Evolutionary conservation across 129 eudicot species (phyloP), one percentile per base, ranked within the genome.

Genomic region (Flaveria brownii): DNA sequence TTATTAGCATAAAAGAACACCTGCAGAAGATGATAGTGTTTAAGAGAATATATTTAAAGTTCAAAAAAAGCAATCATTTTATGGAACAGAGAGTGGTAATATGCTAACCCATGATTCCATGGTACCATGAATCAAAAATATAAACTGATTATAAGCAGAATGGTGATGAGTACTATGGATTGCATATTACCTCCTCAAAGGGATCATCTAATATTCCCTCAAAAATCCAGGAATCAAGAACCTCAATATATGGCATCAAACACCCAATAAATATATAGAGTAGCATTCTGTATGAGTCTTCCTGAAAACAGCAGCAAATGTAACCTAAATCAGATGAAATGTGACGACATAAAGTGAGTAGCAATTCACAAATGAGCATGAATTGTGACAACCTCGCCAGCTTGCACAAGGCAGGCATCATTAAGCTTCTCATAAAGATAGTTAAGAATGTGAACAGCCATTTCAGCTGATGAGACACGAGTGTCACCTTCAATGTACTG

Each of bases 201-300:
- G 99, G 99, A 82, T 94, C 99, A 80, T 87, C 87, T 45, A 94
- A 92, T 75, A 82, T 85, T 73, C 99, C 99, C 79, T 94, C 97
- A 82, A 87, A 91, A 83, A 94, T 85, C 99, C 97, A 94, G 57
- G 97, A 89, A 86, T 94, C 97, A 80, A 94, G 90, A 78, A 83
- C 83, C 78, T 91, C 90, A 73, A 94, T 91, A 70, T 85, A 94
- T 17, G 99, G 99, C 81, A 91, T 64, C 61, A 94, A 79, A 74
- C 89, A 89, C 25, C 88, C 87, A 50, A 89, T 85, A 83, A 91
- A 88, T 54, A 85, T 78, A 83, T 82, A 84, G 47, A 94, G 90
- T n/a, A 94, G 82, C 93, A 91, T 87, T 82, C 83, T 78, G 77
- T 87, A 89, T 68, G 97, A 92, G 78, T 94, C 96, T 87, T 94